A percentile compares a stretch with the other conserved stretches of the same genome.
These are phyloP conservation scores for Lachnum nothofagi DNA, from an alignment of 2,329 filamentous ascomycete genomes.

Conservation along the genomic window DNA sequence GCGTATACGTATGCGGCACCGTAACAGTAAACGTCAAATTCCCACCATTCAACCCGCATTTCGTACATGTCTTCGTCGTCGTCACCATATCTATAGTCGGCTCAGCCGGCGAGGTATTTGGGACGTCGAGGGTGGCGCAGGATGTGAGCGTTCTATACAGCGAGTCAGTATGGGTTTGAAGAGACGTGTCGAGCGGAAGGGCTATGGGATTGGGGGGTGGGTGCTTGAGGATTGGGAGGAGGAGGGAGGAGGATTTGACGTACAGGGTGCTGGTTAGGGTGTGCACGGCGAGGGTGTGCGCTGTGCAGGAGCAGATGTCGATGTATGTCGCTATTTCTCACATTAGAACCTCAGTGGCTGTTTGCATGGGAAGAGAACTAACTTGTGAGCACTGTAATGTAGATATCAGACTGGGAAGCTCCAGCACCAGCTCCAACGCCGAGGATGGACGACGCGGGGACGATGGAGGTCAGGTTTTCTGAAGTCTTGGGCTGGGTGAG, in stretches of 20 bases:
- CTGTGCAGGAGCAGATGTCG: conserved; percentile 2
- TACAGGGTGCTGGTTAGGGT: neutral
- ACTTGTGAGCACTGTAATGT: neutral
- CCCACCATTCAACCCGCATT: neutral
- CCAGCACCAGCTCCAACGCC: neutral
- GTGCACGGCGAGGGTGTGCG: neutral
- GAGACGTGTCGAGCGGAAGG: no score
- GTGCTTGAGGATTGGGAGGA: neutral
- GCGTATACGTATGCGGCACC: neutral
- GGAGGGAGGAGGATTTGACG: neutral
- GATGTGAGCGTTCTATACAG: neutral
- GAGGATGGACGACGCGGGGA: neutral
- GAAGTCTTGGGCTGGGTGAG: neutral
- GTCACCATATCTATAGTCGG: neutral
- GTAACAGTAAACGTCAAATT: neutral
- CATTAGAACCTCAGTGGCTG: neutral
- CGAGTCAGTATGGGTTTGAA: no score
- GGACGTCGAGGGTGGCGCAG: no score
- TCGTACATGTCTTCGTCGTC: neutral
- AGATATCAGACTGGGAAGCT: no score
- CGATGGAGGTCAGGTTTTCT: neutral
- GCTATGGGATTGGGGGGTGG: neutral
- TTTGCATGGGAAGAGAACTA: neutral
- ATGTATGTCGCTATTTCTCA: conserved; percentile 4
- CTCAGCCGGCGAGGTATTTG: neutral